Evolutionary conservation across 306 rosid species (phyloP).

Genomic region (Cucurbita moschata): DNA sequence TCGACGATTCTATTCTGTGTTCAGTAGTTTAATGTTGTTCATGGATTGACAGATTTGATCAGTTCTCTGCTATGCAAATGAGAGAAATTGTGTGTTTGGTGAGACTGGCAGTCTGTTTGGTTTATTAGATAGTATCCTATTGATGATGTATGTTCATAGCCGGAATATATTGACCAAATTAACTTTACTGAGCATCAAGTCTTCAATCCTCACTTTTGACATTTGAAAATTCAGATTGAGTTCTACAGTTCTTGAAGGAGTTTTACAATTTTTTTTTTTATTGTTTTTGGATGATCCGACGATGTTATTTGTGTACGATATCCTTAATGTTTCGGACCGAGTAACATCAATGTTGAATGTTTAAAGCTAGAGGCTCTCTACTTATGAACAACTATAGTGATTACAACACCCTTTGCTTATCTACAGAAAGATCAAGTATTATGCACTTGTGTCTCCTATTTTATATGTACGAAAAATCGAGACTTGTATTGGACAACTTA

Average conservation of each 20-base stretch:
- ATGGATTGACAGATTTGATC: background rate
- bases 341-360: background rate
- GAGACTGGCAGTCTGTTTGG: no score
- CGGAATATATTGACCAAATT: background rate
- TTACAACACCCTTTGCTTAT: background rate
- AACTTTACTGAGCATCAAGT: background rate
- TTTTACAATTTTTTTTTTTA: background rate
- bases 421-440: background rate
- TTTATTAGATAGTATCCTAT: background rate
- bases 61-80: background rate
- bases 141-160: background rate
- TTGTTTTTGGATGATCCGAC: background rate
- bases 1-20: background rate
- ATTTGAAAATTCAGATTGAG: background rate
- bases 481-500: background rate
- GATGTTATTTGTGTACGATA: background rate
- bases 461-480: background rate
- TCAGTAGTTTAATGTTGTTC: background rate
- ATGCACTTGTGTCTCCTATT: background rate
- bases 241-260: constrained; percentile 1
- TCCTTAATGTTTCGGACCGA: background rate
- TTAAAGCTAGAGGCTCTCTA: background rate
- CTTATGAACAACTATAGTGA: background rate
- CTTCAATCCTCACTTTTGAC: background rate
- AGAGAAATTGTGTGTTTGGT: background rate